Evolutionary conservation across 1,284 basidiomycete species (phyloP).

Genomic region (Microbotryomycetes sp.): DNA sequence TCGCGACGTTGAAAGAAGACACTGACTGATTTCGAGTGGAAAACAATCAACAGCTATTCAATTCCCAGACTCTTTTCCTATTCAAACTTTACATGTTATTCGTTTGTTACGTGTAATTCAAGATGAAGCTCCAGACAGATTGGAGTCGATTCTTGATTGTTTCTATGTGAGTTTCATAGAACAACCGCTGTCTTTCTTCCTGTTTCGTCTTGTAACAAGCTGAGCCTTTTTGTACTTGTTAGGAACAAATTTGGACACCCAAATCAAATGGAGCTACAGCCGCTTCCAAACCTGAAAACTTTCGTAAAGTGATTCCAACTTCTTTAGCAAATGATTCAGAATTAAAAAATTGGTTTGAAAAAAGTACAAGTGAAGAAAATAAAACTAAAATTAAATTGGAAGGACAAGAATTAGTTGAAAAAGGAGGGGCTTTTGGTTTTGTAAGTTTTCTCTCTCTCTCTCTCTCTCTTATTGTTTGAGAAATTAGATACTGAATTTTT

Average conservation of each 20-base stretch:
- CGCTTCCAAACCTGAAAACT: constrained; percentile 12
- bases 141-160: constrained; percentile 11
- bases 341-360: constrained; percentile 14
- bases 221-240: too few relatives aligned
- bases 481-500: not conserved
- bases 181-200: not conserved
- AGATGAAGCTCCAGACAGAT: constrained; percentile 8
- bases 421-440: constrained; percentile 19
- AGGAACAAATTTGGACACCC: constrained; percentile 18
- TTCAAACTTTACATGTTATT: constrained; percentile 24
- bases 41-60: not conserved
- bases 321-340: constrained; percentile 10
- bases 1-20: not conserved
- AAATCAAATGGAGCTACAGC: constrained; percentile 1
- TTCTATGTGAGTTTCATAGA: constrained; percentile 18
- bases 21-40: not conserved
- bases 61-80: constrained; percentile 21
- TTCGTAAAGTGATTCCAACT: not conserved
- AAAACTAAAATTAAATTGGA: constrained; percentile 25
- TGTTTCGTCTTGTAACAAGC: not conserved
- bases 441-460: constrained; percentile 5
- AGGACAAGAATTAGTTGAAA: constrained; percentile 5
- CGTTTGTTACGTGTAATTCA: constrained; percentile 19
- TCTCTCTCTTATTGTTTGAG: too few relatives aligned
- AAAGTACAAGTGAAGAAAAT: constrained; percentile 10